Conservation (phyloP, 805 yeast genomes). For the Candida loeiensis region DNA sequence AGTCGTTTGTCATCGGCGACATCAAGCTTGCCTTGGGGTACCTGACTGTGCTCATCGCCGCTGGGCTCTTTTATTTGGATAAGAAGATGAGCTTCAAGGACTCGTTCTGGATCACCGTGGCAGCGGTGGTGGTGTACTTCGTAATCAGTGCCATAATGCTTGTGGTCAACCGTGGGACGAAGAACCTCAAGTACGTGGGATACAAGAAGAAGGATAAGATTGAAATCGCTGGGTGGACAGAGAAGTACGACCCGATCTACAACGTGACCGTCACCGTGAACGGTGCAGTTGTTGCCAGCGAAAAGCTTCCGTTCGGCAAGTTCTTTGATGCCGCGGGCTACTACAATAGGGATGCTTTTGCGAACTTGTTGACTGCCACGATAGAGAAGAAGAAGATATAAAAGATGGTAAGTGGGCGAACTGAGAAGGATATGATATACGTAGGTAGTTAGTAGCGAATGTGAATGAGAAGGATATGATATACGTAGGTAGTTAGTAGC, state of each 20-base stretch:
- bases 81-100: slow-evolving; percentile 46
- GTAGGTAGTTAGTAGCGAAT: neutral
- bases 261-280: slow-evolving; percentile 30
- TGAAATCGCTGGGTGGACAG: slow-evolving; percentile 37
- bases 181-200: slow-evolving; percentile 48
- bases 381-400: slow-evolving; percentile 16
- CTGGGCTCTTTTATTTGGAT: slow-evolving; percentile 44
- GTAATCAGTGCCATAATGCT: slow-evolving; percentile 31
- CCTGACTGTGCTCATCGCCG: slow-evolving; percentile 45
- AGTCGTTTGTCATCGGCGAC: slow-evolving; percentile 45
- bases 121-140: slow-evolving; percentile 37
- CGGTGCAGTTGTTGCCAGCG: slow-evolving; percentile 19
- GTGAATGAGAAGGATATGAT: neutral
- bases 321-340: slow-evolving; percentile 48
- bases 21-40: slow-evolving; percentile 49
- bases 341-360: slow-evolving; percentile 34
- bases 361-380: slow-evolving; percentile 19
- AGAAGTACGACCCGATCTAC: slow-evolving; percentile 47
- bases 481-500: no score
- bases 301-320: slow-evolving; percentile 34
- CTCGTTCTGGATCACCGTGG: slow-evolving; percentile 30
- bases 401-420: neutral
- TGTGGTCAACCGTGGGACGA: slow-evolving; percentile 35
- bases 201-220: slow-evolving; percentile 29
- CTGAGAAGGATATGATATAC: neutral